phyloP scores from a whole-genome alignment of 140 eudicot species.

The Erigeron philadelphicus region DNA sequence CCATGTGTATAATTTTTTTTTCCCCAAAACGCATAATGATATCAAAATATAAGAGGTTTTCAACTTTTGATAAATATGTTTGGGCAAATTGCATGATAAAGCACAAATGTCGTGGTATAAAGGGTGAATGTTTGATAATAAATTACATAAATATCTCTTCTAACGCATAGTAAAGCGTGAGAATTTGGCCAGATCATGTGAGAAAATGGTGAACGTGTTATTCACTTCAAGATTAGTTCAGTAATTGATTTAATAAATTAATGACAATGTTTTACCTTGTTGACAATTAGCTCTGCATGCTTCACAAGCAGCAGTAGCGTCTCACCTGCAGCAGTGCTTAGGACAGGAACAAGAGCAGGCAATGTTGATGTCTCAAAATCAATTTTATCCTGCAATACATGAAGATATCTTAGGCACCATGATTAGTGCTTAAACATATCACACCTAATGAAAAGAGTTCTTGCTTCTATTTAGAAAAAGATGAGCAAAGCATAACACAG shows the following conservation, averaged over 20 bases:
- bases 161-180: neutral
- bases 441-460: neutral
- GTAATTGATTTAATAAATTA: neutral
- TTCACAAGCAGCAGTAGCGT: constrained; percentile 84
- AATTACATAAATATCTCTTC: no score
- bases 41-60: no score
- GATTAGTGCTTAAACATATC: neutral
- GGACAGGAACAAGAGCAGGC: constrained; percentile 91
- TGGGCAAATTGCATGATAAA: no score
- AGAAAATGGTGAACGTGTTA: neutral
- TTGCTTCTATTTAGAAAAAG: neutral
- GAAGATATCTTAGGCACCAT: neutral
- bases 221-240: neutral
- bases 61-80: no score
- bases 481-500: neutral
- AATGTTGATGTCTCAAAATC: constrained; percentile 90
- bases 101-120: no score
- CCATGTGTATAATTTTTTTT: no score
- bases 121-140: no score
- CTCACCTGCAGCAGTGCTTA: constrained; percentile 85
- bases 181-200: neutral
- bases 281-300: constrained; percentile 92
- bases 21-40: no score
- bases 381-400: constrained; percentile 65
- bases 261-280: constrained; percentile 59